A percentile compares a stretch with the other conserved stretches of the same genome.
Conservation (phyloP, 2,329 filamentous ascomycete species). For the Hymenoscyphus scutula region DNA sequence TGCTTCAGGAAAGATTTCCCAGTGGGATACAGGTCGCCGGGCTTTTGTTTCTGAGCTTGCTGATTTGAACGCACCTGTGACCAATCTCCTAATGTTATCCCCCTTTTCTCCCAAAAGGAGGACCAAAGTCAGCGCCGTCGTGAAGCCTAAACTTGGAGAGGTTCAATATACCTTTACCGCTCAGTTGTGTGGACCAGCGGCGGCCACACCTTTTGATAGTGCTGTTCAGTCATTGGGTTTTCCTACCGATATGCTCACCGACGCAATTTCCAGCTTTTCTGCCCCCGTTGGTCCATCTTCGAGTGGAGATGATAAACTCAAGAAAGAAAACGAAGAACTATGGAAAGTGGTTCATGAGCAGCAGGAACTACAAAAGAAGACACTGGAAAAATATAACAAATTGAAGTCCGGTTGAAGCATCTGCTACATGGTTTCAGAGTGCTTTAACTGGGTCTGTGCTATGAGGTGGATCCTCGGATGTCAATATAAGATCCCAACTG, state of each 20-base stretch:
- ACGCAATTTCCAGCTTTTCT: slow-evolving; percentile 49
- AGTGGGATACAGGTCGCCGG: slow-evolving; percentile 66
- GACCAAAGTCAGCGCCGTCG: slow-evolving; percentile 58
- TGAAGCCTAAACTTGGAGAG: slow-evolving; percentile 75
- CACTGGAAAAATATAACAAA: slow-evolving; percentile 34
- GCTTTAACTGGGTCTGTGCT: slow-evolving; percentile 14
- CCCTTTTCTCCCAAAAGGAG: slow-evolving; percentile 49
- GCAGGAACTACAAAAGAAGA: slow-evolving; percentile 43
- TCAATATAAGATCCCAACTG: neutral
- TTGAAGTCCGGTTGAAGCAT: slow-evolving; percentile 27
- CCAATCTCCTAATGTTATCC: slow-evolving; percentile 73
- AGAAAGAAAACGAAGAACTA: slow-evolving; percentile 45
- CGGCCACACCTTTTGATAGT: slow-evolving; percentile 21
- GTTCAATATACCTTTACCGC: slow-evolving; percentile 64
- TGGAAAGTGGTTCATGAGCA: slow-evolving; percentile 47
- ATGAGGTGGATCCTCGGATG: neutral
- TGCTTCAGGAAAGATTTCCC: slow-evolving; percentile 70
- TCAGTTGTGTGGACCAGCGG: slow-evolving; percentile 51
- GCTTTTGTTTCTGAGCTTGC: slow-evolving; percentile 31
- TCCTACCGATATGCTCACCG: slow-evolving; percentile 44
- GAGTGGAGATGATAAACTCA: slow-evolving; percentile 38
- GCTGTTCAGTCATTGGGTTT: slow-evolving; percentile 28
- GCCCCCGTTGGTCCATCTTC: slow-evolving; percentile 27
- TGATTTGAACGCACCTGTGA: slow-evolving; percentile 72
- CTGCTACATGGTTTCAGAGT: slow-evolving; percentile 14